phyloP scores from a whole-genome alignment of 225 moss, liverwort and hornwort species.

The Marchantia paleacea region DNA sequence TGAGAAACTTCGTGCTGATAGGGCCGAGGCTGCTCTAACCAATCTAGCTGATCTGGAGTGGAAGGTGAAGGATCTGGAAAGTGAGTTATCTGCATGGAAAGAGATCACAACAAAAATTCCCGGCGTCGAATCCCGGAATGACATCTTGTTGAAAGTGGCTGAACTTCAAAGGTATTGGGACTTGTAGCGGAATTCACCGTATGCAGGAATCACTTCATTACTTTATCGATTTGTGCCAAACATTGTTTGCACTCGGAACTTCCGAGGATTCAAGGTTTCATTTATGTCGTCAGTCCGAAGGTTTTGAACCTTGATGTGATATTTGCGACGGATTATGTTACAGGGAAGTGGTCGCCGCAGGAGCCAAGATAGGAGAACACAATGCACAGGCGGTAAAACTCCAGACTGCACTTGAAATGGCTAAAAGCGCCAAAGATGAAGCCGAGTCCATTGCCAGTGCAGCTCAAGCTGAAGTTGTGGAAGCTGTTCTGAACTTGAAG shows the following conservation, averaged over 20 bases:
- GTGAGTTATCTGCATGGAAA: slow-evolving; percentile 71
- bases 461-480: slow-evolving; percentile 66
- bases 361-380: slow-evolving; percentile 59
- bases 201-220: too few relatives aligned
- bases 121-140: slow-evolving; percentile 63
- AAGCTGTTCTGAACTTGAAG: slow-evolving; percentile 52
- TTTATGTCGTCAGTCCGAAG: too few relatives aligned
- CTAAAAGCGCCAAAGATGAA: slow-evolving; percentile 54
- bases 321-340: not conserved
- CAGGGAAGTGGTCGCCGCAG: slow-evolving; percentile 69
- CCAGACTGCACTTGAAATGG: slow-evolving; percentile 60
- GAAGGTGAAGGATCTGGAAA: slow-evolving; percentile 64
- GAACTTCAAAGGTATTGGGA: slow-evolving; percentile 71
- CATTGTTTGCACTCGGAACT: too few relatives aligned
- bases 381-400: slow-evolving; percentile 62
- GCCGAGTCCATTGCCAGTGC: slow-evolving; percentile 54
- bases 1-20: slow-evolving; percentile 78
- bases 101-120: slow-evolving; percentile 57
- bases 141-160: slow-evolving; percentile 58
- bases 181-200: not conserved
- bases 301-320: not conserved
- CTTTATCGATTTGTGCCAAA: too few relatives aligned
- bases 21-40: slow-evolving; percentile 73
- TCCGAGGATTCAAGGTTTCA: too few relatives aligned
- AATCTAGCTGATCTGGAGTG: slow-evolving; percentile 67